Conservation (phyloP, 1,139 yeast genomes). For the Kodamaea arcana region DNA sequence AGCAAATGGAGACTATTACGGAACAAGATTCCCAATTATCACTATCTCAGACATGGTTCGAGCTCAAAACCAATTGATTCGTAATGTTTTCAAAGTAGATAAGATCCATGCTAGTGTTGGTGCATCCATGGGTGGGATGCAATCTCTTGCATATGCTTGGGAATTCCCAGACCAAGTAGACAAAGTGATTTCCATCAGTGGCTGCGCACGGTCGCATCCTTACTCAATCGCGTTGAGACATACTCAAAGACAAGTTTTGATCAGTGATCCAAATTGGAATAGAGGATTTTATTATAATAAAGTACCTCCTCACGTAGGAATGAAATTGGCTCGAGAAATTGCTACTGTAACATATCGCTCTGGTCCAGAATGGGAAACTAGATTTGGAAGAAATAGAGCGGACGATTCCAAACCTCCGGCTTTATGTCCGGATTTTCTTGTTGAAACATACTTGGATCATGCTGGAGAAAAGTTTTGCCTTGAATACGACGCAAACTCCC, state of each 20-base stretch:
- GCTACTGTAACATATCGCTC: conserved; percentile 93
- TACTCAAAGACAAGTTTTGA: conserved; percentile 86
- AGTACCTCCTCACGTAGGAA: conserved; percentile 88
- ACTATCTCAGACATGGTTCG: conserved; percentile 89
- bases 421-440: conserved; percentile 85
- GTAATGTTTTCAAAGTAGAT: conserved; percentile 55
- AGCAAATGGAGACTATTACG: conserved; percentile 61
- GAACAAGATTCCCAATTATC: conserved; percentile 82
- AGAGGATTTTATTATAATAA: conserved; percentile 77
- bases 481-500: conserved; percentile 88
- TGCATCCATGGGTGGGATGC: conserved; percentile 98
- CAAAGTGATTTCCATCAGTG: conserved; percentile 73
- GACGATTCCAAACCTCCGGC: conserved; percentile 80
- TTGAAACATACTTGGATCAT: conserved; percentile 89
- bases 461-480: conserved; percentile 92
- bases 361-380: conserved; percentile 95
- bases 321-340: conserved; percentile 89
- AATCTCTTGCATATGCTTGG: conserved; percentile 80
- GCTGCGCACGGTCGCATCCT: conserved; percentile 93
- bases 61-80: conserved; percentile 72
- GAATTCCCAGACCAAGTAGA: conserved; percentile 77
- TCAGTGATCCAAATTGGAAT: conserved; percentile 95
- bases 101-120: conserved; percentile 81
- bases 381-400: conserved; percentile 86
- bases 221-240: conserved; percentile 91